These are phyloP conservation scores for Lophiotrema nucula DNA, from an alignment of 495 filamentous ascomycete genomes.

Conservation along the genomic window DNA sequence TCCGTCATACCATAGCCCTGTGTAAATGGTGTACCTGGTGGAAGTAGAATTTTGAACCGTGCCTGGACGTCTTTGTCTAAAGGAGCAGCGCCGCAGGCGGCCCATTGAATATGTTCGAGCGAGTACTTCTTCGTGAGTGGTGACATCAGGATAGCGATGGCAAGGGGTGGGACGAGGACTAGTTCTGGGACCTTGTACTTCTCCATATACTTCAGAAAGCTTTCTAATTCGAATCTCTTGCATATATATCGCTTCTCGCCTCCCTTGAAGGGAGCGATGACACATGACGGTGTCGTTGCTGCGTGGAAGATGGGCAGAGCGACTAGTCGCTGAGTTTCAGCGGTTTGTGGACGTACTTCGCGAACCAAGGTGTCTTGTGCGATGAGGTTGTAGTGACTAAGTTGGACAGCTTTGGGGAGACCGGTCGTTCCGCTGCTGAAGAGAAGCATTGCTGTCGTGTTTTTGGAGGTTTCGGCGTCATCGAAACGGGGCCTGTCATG, in stretches of 20 bases:
- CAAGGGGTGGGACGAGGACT: slow-evolving; percentile 56
- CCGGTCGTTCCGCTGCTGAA: slow-evolving; percentile 55
- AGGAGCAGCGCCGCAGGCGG: slow-evolving; percentile 52
- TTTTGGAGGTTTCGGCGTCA: slow-evolving; percentile 11
- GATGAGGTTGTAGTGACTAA: slow-evolving; percentile 51
- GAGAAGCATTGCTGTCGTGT: slow-evolving; percentile 18
- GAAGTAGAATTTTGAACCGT: slow-evolving; percentile 26
- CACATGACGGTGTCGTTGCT: slow-evolving; percentile 33
- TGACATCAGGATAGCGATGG: slow-evolving; percentile 41
- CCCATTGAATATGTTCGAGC: slow-evolving; percentile 46
- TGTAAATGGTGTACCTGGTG: slow-evolving; percentile 22
- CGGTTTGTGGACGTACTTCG: slow-evolving; percentile 43
- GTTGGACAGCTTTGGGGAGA: slow-evolving; percentile 54
- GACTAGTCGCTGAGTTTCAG: slow-evolving; percentile 42
- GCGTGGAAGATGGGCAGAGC: slow-evolving; percentile 63
- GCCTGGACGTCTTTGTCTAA: slow-evolving; percentile 53
- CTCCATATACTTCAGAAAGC: slow-evolving; percentile 50
- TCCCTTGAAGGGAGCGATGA: not conserved
- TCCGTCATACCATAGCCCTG: slow-evolving; percentile 28
- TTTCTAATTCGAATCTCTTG: slow-evolving; percentile 56
- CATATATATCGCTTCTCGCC: slow-evolving; percentile 51
- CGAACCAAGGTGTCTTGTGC: slow-evolving; percentile 51
- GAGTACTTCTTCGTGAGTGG: slow-evolving; percentile 43
- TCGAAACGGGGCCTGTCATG: not conserved
- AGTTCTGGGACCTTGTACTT: slow-evolving; percentile 56